Evolutionary conservation across 2,329 filamentous ascomycete species (phyloP).

Genomic region (Penicillium sp.): DNA sequence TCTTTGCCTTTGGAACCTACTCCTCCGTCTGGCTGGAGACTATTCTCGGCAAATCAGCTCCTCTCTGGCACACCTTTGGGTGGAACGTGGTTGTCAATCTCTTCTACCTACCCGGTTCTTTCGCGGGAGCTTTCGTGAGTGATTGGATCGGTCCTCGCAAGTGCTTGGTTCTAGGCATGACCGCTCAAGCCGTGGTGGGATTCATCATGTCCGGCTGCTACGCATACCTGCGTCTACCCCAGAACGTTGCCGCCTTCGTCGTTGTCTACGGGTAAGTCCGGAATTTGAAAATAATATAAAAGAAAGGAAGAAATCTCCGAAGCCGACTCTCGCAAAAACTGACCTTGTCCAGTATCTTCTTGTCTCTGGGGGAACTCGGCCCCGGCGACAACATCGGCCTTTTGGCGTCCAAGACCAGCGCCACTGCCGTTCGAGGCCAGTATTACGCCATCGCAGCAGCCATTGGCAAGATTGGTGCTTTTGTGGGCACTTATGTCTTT

Average conservation of each 20-base stretch:
- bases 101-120: constrained; percentile 80
- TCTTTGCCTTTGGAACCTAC: constrained; percentile 83
- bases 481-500: constrained; percentile 79
- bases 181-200: constrained; percentile 68
- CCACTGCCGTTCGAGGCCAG: constrained; percentile 78
- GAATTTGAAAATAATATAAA: too few relatives aligned
- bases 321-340: too few relatives aligned
- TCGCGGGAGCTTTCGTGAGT: constrained; percentile 67
- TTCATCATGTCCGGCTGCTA: constrained; percentile 87
- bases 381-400: constrained; percentile 90
- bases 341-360: constrained; percentile 52
- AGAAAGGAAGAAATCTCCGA: too few relatives aligned
- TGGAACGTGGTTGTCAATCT: constrained; percentile 86
- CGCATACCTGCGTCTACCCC: constrained; percentile 56
- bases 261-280: constrained; percentile 61
- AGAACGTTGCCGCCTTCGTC: constrained; percentile 68
- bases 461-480: constrained; percentile 55
- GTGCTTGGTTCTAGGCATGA: constrained; percentile 65
- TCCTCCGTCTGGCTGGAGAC: constrained; percentile 53
- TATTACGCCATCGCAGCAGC: constrained; percentile 53
- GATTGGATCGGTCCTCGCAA: constrained; percentile 75
- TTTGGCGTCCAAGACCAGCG: constrained; percentile 77
- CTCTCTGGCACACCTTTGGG: constrained; percentile 72
- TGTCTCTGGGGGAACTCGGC: constrained; percentile 71
- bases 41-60: constrained; percentile 57